Evolutionary conservation across 305 asterid species (phyloP), one percentile per base, ranked within the genome.

Genomic region (Plantago rigida): DNA sequence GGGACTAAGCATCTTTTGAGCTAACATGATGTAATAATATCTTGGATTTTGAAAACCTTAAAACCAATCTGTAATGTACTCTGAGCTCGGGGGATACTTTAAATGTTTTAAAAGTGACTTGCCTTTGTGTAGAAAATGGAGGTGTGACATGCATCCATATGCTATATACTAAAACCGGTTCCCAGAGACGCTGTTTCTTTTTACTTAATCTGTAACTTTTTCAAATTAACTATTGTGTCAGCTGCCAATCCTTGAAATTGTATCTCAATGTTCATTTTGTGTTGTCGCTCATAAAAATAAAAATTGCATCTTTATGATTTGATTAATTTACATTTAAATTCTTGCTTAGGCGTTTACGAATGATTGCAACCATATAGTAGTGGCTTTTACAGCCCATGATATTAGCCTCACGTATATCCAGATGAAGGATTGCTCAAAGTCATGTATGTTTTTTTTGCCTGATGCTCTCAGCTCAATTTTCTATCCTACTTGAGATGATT

Each of bases 1-100:
- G 12, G 42, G 60, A 34, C 55, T 34, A 19, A 52, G 58, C 52
- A 51, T 4, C 15, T 36, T 14, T 52, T 52, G 44, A 57, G 63
- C 59, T 59, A 19, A 50, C 44, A 13, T 29, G 22, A 15, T 36
- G 15, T 13, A 5, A 46, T 62, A n/a, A 46, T 62, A n/a, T 47
- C 19, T 13, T 61, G 19, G 57, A 13, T 44, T 36, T 56, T 13
- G 24, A 24, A 19, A 24, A 48, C 6, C 39, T 62, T 14, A 9
- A 13, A 26, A 15, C 34, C 47, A 28, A 41, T 19, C n/a, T 22
- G 22, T 44, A 58, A 13, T 52, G 13, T 9, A 10, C 13, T 8
- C 46, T 60, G 47, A 51, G 28, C 47, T 34, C 15, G 10, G 36
- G 26, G 26, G 34, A 31, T 50, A 47, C 5, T 9, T 67, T 42